Evolutionary conservation across 306 rosid species (phyloP), one percentile per base, ranked within the genome.

Genomic region (Lablab purpureus): DNA sequence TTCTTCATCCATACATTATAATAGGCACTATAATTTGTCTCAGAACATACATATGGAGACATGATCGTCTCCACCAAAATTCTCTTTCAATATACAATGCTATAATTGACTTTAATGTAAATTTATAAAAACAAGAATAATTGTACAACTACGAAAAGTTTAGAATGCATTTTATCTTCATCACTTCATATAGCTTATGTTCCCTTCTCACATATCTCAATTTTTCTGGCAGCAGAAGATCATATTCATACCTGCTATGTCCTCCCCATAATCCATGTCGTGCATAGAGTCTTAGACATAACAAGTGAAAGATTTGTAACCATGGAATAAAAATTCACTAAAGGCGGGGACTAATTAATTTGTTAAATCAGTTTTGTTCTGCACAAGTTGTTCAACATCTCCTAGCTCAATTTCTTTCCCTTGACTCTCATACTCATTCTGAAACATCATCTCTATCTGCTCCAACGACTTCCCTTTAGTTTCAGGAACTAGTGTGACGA

Each of bases 401-500:
- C 91, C 91, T 37, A 90, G 89, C 87, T 92, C 95, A 84, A 78
- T 81, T 79, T 87, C 90, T 52, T 80, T 83, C 62, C 10, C 87
- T 75, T 77, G 81, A 84, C 69, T 80, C 75, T 71, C 95, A 59
- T 63, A 76, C 45, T 85, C 88, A 50, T 84, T 89, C 82, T 92
- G 90, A 88, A 94, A 92, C 83, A 94, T 75, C 76, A 83, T 13
- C 87, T 88, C 97, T 46, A 94, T 94, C 90, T 94, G 92, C 78
- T 94, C 99, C 88, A 94, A 67, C 28, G 99, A 92, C 87, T 87
- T 94, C 25, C 99, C 99, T 71, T 88, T 94, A 14, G 99, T 94
- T 87, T 94, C 99, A 4, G 97, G 99, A 65, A 94, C 95, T 37
- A 69, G 6, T 23, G 37, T 85, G 81, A 87, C 66, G 34, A 91